Evolutionary conservation across 345 rosid genomes (phyloP).

Genomic region (Anastatica hierochuntica): DNA sequence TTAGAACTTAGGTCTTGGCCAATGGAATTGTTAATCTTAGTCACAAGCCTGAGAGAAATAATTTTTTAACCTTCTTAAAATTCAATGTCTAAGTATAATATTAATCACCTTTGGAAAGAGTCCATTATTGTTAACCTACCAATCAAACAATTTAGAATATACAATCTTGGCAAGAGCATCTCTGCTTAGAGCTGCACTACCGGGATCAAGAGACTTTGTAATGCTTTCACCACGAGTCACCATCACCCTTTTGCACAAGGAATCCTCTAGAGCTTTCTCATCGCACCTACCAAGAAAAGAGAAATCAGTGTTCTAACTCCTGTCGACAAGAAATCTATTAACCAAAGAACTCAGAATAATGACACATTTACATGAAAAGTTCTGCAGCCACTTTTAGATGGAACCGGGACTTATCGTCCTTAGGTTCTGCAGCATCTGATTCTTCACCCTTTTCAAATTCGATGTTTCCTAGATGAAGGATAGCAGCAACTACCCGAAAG

Average conservation of each 20-base stretch:
- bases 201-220: conserved; percentile 86
- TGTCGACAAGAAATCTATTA: not conserved
- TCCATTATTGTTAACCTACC: conserved; percentile 36
- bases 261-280: conserved; percentile 69
- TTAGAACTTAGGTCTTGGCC: conserved; percentile 88
- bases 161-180: conserved; percentile 95
- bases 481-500: conserved; percentile 88
- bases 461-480: conserved; percentile 89
- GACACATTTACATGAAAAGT: conserved; percentile 75
- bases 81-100: not conserved
- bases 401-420: conserved; percentile 71
- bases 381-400: conserved; percentile 79
- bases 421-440: conserved; percentile 73
- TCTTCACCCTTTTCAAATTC: conserved; percentile 83
- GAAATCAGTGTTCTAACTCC: conserved; percentile 7
- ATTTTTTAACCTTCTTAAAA: conserved; percentile 11
- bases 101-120: not conserved
- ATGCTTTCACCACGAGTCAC: conserved; percentile 96
- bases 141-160: conserved; percentile 92
- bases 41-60: conserved; percentile 64
- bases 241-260: conserved; percentile 87
- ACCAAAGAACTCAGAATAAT: not conserved
- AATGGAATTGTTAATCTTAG: conserved; percentile 74
- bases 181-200: conserved; percentile 68
- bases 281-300: conserved; percentile 72